Evolutionary conservation across 306 rosid genomes (phyloP).

Genomic region (Sindora glabra): DNA sequence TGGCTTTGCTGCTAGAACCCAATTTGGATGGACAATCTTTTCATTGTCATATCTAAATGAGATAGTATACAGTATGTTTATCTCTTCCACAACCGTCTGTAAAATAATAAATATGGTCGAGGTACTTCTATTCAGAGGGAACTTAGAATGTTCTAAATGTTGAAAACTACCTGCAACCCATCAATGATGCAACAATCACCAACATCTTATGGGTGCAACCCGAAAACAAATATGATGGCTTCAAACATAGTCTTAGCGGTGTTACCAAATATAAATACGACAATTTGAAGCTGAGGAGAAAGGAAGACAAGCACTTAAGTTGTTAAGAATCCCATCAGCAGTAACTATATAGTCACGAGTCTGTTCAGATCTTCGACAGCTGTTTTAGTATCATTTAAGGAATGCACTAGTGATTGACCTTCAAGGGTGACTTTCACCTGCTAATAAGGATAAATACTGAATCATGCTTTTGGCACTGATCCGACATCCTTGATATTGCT

Average conservation of each 20-base stretch:
- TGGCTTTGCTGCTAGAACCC: conserved; percentile 65
- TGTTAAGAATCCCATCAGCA: conserved; percentile 69
- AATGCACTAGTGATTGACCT: conserved; percentile 65
- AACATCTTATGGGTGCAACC: conserved; percentile 84
- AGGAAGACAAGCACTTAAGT: too few relatives aligned
- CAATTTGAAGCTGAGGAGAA: conserved; percentile 56
- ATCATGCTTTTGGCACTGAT: too few relatives aligned
- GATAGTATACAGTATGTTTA: conserved; percentile 73
- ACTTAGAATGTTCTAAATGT: too few relatives aligned
- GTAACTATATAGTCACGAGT: conserved; percentile 55
- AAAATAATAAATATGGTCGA: conserved; percentile 1
- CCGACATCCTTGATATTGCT: too few relatives aligned
- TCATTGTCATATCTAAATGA: conserved; percentile 76
- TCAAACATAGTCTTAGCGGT: conserved; percentile 73
- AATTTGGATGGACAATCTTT: conserved; percentile 79
- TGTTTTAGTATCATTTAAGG: conserved; percentile 73
- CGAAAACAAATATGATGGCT: conserved; percentile 80
- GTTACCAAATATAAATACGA: conserved; percentile 70
- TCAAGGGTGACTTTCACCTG: conserved; percentile 81
- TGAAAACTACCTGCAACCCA: conserved; percentile 65
- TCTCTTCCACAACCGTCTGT: conserved; percentile 87
- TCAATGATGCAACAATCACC: conserved; percentile 90
- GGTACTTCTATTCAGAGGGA: too few relatives aligned
- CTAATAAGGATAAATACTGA: conserved; percentile 15
- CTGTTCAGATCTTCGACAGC: conserved; percentile 73